Conservation (phyloP, 2,329 filamentous ascomycete genomes). For the Alternaria gaisen region DNA sequence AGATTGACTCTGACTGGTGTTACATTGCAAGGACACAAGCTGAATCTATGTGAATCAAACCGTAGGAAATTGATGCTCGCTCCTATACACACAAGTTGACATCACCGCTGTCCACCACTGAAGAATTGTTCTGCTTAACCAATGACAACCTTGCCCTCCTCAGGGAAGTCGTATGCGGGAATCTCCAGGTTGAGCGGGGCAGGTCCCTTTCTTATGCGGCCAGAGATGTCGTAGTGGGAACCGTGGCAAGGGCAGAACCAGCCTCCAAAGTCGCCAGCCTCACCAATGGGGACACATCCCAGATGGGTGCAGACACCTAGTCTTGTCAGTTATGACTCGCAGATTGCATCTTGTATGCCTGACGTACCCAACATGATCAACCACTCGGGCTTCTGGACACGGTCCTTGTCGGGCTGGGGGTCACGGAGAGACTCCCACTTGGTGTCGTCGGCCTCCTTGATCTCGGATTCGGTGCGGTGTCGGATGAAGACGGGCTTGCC, state of each 20-base stretch:
- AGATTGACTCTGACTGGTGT: conserved; percentile 45
- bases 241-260: conserved; percentile 99
- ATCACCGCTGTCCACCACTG: conserved; percentile 8
- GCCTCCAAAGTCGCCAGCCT: conserved; percentile 96
- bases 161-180: conserved; percentile 89
- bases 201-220: conserved; percentile 96
- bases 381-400: conserved; percentile 99
- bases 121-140: conserved; percentile 68
- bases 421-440: conserved; percentile 86
- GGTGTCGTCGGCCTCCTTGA: conserved; percentile 90
- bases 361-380: conserved; percentile 90
- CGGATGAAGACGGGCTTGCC: conserved; percentile 99
- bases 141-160: conserved; percentile 88
- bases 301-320: conserved; percentile 97
- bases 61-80: conserved; percentile 46
- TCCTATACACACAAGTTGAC: conserved; percentile 45
- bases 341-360: not conserved
- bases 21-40: conserved; percentile 50
- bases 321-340: conserved; percentile 34
- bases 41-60: conserved; percentile 43
- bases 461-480: conserved; percentile 92
- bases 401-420: conserved; percentile 88
- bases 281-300: conserved; percentile 98
- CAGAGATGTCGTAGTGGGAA: conserved; percentile 99
- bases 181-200: conserved; percentile 98